Percentiles rank a stretch among this genome's conserved stretches.
Evolutionary conservation across 2,329 filamentous ascomycete species (phyloP).

Genomic region (Pseudonectria buxi): DNA sequence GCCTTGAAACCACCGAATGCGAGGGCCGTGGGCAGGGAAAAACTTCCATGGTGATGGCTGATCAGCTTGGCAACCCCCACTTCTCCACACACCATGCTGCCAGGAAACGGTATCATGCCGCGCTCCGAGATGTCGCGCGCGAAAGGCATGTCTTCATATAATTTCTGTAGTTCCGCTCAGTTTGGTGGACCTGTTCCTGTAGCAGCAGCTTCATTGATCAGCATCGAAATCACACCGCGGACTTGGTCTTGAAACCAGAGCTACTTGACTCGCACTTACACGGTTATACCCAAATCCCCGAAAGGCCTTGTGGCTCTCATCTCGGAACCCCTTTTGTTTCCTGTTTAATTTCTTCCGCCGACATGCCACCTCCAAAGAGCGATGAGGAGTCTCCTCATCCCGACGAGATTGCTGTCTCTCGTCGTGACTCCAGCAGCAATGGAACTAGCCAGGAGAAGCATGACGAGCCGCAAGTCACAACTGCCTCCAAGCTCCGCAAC

Average conservation of each 20-base stretch:
- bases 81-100: neutral
- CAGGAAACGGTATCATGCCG: too few relatives aligned
- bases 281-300: too few relatives aligned
- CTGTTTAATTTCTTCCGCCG: conserved; percentile 1
- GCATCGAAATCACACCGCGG: too few relatives aligned
- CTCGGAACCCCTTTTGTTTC: neutral
- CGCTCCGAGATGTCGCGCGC: too few relatives aligned
- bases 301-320: too few relatives aligned
- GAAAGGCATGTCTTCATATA: too few relatives aligned
- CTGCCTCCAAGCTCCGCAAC: conserved; percentile 24
- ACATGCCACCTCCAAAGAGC: conserved; percentile 19
- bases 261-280: too few relatives aligned
- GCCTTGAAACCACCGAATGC: conserved; percentile 12
- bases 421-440: conserved; percentile 16
- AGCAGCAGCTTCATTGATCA: too few relatives aligned
- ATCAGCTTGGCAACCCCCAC: conserved; percentile 18
- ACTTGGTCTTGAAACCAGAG: too few relatives aligned
- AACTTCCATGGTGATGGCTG: conserved; percentile 1
- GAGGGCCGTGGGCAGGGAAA: conserved; percentile 9
- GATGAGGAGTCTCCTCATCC: conserved; percentile 18
- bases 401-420: conserved; percentile 6
- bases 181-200: too few relatives aligned
- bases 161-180: too few relatives aligned
- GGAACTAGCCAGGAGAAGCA: conserved; percentile 14
- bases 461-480: conserved; percentile 10